These are phyloP conservation scores for Cadophora malorum DNA, from an alignment of 2,329 filamentous ascomycete genomes.

Conservation along the genomic window DNA sequence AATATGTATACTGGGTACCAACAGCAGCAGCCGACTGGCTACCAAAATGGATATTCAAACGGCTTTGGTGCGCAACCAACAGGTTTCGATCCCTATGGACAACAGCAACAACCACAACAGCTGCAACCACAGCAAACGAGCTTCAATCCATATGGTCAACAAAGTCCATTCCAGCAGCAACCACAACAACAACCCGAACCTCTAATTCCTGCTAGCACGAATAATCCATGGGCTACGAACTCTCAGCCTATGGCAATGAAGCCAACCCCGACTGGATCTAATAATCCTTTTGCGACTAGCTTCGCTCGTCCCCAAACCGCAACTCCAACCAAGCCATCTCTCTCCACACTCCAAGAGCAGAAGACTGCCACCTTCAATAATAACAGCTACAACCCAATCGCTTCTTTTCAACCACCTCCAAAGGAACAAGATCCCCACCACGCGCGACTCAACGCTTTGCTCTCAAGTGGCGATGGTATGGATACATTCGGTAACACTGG, in stretches of 20 bases:
- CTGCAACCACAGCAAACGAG: slow-evolving; percentile 60
- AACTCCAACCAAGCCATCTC: slow-evolving; percentile 66
- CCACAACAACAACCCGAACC: slow-evolving; percentile 62
- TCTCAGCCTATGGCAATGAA: slow-evolving; percentile 70
- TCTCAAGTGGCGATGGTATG: slow-evolving; percentile 87
- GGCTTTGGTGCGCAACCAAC: slow-evolving; percentile 74
- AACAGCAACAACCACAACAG: slow-evolving; percentile 59
- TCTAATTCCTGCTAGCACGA: slow-evolving; percentile 77
- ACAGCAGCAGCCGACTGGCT: slow-evolving; percentile 64
- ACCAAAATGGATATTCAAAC: slow-evolving; percentile 72
- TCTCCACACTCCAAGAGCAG: slow-evolving; percentile 82
- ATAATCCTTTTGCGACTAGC: slow-evolving; percentile 92
- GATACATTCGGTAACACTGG: slow-evolving; percentile 99
- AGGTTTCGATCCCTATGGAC: slow-evolving; percentile 73
- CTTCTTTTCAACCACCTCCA: slow-evolving; percentile 52
- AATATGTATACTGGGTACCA: slow-evolving; percentile 60
- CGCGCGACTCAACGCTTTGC: slow-evolving; percentile 82
- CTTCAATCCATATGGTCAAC: slow-evolving; percentile 61
- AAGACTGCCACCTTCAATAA: slow-evolving; percentile 66
- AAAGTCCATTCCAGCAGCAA: slow-evolving; percentile 48
- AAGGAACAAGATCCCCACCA: slow-evolving; percentile 67
- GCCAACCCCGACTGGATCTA: slow-evolving; percentile 90
- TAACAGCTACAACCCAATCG: slow-evolving; percentile 58
- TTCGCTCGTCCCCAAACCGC: slow-evolving; percentile 67
- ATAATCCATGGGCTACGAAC: slow-evolving; percentile 88